phyloP scores from a whole-genome alignment of 306 rosid species.

The Macrotyloma uniflorum region DNA sequence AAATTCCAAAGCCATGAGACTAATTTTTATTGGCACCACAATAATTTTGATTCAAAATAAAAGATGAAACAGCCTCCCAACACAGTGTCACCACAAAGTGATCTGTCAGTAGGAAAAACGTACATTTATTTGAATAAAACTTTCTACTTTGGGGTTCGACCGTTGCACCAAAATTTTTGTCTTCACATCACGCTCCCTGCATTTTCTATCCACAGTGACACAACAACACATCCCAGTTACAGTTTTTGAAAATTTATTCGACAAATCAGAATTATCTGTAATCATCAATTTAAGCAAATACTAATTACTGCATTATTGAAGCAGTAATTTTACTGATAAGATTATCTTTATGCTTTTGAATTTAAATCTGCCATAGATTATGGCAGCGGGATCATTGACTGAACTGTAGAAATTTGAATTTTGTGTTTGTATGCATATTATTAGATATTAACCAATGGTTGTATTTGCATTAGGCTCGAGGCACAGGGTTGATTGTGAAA shows the following conservation, averaged over 20 bases:
- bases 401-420: neutral
- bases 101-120: neutral
- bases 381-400: neutral
- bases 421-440: neutral
- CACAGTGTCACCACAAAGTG: neutral
- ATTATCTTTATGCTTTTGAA: neutral
- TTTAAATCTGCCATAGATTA: neutral
- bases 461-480: conserved; percentile 24
- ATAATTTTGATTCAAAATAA: neutral
- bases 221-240: neutral
- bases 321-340: neutral
- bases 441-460: neutral
- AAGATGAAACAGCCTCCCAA: neutral
- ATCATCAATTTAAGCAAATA: neutral
- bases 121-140: neutral
- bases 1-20: neutral
- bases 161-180: neutral
- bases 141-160: neutral
- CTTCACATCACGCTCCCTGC: neutral
- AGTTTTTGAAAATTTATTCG: neutral
- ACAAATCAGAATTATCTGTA: neutral
- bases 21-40: neutral
- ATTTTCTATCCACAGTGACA: neutral
- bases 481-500: neutral
- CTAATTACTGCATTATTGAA: neutral